Percentiles rank a stretch among this genome's conserved stretches.
phyloP scores from a whole-genome alignment of 169 alveolate species.

The Plasmodium vinckei region DNA sequence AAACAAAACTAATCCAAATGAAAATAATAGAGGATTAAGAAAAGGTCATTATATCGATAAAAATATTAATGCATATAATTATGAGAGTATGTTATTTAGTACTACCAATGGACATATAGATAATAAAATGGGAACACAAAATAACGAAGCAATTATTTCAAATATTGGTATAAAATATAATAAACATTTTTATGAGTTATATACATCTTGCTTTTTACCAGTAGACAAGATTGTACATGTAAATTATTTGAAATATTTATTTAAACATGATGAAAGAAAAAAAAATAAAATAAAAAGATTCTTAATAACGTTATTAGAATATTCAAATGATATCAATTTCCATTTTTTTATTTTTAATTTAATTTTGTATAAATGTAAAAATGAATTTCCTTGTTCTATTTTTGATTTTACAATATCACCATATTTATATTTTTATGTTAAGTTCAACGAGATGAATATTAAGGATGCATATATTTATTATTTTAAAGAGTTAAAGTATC shows the following conservation, averaged over 20 bases:
- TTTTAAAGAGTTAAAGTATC: conserved; percentile 36
- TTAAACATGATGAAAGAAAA: conserved; percentile 39
- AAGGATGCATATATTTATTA: conserved; percentile 53
- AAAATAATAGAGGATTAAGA: not conserved
- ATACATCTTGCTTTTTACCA: conserved; percentile 41
- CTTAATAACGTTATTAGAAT: conserved; percentile 30
- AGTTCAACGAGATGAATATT: conserved; percentile 53
- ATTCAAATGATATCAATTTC: conserved; percentile 44
- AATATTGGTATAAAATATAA: conserved; percentile 26
- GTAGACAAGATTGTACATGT: conserved; percentile 46
- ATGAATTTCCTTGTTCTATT: conserved; percentile 63
- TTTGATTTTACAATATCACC: conserved; percentile 49
- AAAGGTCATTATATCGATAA: not conserved
- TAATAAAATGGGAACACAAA: not conserved
- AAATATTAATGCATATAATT: not conserved
- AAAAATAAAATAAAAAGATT: conserved; percentile 62
- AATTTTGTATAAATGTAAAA: conserved; percentile 69
- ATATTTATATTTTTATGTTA: conserved; percentile 43
- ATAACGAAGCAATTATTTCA: not conserved
- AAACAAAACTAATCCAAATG: not conserved
- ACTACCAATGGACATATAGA: not conserved
- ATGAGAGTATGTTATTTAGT: not conserved
- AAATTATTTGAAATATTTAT: conserved; percentile 63
- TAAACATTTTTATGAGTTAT: conserved; percentile 13
- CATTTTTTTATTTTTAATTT: conserved; percentile 68